phyloP scores from a whole-genome alignment of 2,329 filamentous ascomycete species.

The Colletotrichum siamense region DNA sequence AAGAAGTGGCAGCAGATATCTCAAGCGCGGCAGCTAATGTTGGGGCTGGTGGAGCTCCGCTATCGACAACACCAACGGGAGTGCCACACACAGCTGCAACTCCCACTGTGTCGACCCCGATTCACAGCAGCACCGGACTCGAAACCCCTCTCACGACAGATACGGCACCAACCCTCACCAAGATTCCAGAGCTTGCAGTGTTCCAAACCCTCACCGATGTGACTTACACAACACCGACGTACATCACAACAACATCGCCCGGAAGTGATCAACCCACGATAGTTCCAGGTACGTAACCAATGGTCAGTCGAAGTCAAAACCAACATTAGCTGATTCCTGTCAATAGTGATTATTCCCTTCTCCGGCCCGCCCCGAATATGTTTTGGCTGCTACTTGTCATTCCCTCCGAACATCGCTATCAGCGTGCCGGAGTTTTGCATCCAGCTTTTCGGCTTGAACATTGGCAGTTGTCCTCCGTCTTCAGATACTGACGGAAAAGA shows the following conservation, averaged over 20 bases:
- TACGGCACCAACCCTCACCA: background rate
- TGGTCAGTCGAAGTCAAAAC: background rate
- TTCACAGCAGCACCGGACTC: background rate
- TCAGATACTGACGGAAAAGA: background rate
- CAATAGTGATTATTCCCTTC: background rate
- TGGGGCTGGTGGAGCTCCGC: background rate
- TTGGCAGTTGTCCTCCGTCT: background rate
- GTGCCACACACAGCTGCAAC: background rate
- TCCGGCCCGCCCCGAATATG: background rate
- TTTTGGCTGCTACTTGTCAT: background rate
- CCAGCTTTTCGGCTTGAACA: background rate
- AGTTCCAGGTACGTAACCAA: background rate
- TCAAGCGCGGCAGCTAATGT: background rate
- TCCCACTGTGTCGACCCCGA: background rate
- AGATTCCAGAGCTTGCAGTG: too few species aligned
- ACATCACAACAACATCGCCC: background rate
- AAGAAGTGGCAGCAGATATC: background rate
- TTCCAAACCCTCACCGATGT: background rate
- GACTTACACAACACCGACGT: background rate
- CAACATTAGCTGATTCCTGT: rapidly evolving
- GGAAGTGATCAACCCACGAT: background rate
- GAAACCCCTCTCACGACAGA: background rate
- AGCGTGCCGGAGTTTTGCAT: background rate
- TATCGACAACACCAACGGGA: background rate
- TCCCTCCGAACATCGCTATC: background rate